Evolutionary conservation across 2,329 filamentous ascomycete genomes (phyloP), one percentile per base, ranked within the genome.

Genomic region (Dendryphion nanum): DNA sequence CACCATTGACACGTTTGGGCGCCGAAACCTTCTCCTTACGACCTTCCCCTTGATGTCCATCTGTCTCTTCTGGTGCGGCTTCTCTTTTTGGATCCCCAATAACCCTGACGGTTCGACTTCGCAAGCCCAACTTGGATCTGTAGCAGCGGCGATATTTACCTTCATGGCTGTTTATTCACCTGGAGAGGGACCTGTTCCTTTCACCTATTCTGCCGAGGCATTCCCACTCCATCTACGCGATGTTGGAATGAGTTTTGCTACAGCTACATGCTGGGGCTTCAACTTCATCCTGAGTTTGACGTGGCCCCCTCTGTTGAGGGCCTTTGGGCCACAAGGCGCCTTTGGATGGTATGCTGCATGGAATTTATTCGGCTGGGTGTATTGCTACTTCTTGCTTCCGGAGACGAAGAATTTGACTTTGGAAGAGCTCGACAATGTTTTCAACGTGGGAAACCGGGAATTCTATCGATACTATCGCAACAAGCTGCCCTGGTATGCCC

Each of bases 251-350:
- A 57, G 52, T 3, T 62, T 65, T 30, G 52, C 76, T 0, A 78
- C 75, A 0, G 74, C 76, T 0, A 78, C 74, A 32, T 76, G 72
- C 17, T 79, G 76, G 75, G 73, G 75, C 40, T 79, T 79, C 66
- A 79, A 80, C 55, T 74, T 73, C 43, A 57, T 75, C 13, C 63
- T 77, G 1, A 69, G 69, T 1, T 68, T 78, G 12, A 76, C 75
- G 2, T 79, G 75, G 74, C 76, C 76, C 1, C 68, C 69, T 0
- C 53, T 79, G 5, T 59, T 67, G 3, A 57, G 58, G 0, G 68
- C 72, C 0, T 78, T 78, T 47, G 72, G 66, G 0, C 61, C 68
- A 0, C 71, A 74, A 16, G 76, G 76, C 3, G 76, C 71, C 0
- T 78, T 80, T 45, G 70, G 70, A 6, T 80, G 75, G 69, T 79